Percentiles rank a stretch among this genome's conserved stretches.
Evolutionary conservation across 305 asterid genomes (phyloP).

Genomic region (Lippia alba): DNA sequence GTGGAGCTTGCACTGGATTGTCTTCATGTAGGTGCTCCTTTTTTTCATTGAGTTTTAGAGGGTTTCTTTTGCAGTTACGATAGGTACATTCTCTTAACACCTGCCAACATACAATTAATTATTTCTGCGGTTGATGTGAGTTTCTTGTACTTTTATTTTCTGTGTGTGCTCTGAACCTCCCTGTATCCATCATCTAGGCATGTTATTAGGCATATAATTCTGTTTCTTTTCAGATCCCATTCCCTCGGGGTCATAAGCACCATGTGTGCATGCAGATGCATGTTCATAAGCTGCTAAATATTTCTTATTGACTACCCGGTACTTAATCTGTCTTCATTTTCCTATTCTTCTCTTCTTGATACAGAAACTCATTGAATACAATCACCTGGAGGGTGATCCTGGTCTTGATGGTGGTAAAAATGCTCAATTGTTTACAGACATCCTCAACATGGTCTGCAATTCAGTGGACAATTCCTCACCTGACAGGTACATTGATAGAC

Average conservation of each 20-base stretch:
- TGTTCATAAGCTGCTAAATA: constrained; percentile 24
- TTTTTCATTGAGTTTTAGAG: constrained; percentile 27
- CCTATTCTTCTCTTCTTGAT: constrained; percentile 24
- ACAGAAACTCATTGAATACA: constrained; percentile 98
- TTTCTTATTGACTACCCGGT: constrained; percentile 17
- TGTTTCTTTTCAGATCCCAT: constrained; percentile 18
- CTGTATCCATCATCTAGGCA: constrained; percentile 22
- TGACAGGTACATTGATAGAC: constrained; percentile 70
- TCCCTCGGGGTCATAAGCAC: constrained; percentile 25
- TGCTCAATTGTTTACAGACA: constrained; percentile 73
- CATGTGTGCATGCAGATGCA: neutral
- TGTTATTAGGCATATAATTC: neutral
- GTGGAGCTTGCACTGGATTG: constrained; percentile 99
- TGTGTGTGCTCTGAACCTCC: constrained; percentile 14
- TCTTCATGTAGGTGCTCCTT: constrained; percentile 84
- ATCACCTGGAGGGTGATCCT: constrained; percentile 98
- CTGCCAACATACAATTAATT: constrained; percentile 28
- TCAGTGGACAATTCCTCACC: constrained; percentile 96
- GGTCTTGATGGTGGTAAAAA: constrained; percentile 90
- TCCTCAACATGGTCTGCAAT: constrained; percentile 87
- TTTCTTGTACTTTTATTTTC: constrained; percentile 17
- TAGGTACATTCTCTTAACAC: constrained; percentile 20
- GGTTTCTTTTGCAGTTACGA: constrained; percentile 26
- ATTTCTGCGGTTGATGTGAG: constrained; percentile 14
- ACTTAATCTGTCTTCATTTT: constrained; percentile 23